phyloP scores from a whole-genome alignment of 352 stramenopile genomes.

The Pythium aquatile region DNA sequence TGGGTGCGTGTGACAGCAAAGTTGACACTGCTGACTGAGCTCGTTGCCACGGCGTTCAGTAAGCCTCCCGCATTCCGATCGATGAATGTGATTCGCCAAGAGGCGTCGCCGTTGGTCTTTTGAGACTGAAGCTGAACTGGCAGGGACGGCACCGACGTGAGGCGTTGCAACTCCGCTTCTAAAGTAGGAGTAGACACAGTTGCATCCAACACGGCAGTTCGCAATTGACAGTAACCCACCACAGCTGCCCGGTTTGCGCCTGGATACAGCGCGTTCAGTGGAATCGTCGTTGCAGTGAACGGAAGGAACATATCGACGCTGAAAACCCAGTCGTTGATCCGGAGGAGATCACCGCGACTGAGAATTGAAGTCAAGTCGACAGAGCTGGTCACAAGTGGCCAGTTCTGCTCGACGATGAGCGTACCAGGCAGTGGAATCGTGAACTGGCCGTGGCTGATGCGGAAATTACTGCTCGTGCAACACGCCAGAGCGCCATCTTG shows the following conservation, averaged over 20 bases:
- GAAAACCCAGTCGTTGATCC: not conserved
- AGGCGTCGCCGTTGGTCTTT: not conserved
- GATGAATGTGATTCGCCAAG: not conserved
- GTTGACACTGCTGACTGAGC: slow-evolving; percentile 16
- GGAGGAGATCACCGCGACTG: not conserved
- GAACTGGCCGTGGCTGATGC: not conserved
- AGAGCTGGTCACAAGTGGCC: not conserved
- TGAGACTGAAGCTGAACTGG: not conserved
- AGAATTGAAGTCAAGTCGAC: not conserved
- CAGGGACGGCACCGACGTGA: not conserved
- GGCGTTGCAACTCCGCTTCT: not conserved
- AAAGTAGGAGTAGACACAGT: not conserved
- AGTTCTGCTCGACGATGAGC: not conserved
- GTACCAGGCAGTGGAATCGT: not conserved
- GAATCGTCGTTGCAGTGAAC: not conserved
- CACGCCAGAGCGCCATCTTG: not conserved
- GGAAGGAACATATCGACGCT: not conserved
- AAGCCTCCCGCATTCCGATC: not conserved
- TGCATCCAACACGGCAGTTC: not conserved
- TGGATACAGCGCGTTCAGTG: not conserved
- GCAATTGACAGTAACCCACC: not conserved
- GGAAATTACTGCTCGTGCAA: not conserved
- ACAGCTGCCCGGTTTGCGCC: not conserved
- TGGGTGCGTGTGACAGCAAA: slow-evolving; percentile 1
- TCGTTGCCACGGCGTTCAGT: slow-evolving; percentile 1